phyloP scores from a whole-genome alignment of 306 rosid genomes.

The Quercus rubra region DNA sequence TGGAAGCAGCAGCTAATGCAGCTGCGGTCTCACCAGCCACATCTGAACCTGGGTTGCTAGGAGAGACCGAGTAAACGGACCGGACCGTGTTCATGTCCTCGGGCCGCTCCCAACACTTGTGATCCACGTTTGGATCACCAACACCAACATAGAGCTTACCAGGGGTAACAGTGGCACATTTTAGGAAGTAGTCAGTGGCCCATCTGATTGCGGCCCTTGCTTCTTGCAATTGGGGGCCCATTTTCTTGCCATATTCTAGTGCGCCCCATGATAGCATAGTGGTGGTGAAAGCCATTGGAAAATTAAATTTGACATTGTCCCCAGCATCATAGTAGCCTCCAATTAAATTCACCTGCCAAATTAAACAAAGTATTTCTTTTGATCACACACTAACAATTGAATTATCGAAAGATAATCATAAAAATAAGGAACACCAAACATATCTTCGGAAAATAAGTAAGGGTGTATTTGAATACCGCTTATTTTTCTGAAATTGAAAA shows the following conservation, averaged over 20 bases:
- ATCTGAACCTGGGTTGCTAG: constrained; percentile 70
- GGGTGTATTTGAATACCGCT: too few species aligned
- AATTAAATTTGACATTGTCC: constrained; percentile 88
- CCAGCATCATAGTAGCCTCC: constrained; percentile 98
- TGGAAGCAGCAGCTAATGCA: constrained; percentile 80
- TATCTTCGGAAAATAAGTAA: too few species aligned
- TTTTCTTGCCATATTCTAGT: constrained; percentile 65
- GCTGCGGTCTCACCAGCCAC: constrained; percentile 94
- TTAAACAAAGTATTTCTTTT: too few species aligned
- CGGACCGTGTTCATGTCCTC: constrained; percentile 83
- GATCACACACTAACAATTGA: too few species aligned
- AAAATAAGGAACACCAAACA: too few species aligned
- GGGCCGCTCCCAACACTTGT: constrained; percentile 94
- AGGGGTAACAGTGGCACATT: constrained; percentile 68
- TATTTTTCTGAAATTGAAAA: too few species aligned
- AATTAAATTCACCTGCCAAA: constrained; percentile 68
- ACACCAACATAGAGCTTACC: constrained; percentile 83
- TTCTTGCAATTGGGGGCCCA: constrained; percentile 56
- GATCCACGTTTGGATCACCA: constrained; percentile 78
- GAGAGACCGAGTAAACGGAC: constrained; percentile 62
- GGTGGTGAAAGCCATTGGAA: constrained; percentile 90
- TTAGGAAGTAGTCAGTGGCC: constrained; percentile 72
- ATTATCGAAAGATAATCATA: too few species aligned
- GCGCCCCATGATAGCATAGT: constrained; percentile 89
- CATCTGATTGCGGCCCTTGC: constrained; percentile 72